Percentiles rank a stretch among this genome's conserved stretches.
Conservation (phyloP, 2,329 filamentous ascomycete genomes). For the Capronia americana region DNA sequence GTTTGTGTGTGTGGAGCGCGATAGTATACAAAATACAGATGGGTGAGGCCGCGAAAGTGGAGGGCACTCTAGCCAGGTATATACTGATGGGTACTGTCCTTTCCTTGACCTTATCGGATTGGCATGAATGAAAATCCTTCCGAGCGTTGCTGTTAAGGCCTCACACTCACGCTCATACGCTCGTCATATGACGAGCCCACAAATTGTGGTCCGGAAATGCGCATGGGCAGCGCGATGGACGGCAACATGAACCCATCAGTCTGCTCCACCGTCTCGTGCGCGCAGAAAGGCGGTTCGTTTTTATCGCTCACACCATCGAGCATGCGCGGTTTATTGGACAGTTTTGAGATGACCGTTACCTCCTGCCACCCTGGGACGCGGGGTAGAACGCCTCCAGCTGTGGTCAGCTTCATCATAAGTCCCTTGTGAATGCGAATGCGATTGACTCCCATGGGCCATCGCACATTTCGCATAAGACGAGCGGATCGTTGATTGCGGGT, state of each 20-base stretch:
- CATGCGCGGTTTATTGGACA: slow-evolving; percentile 1
- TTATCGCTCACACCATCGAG: slow-evolving; percentile 1
- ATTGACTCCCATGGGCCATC: neutral
- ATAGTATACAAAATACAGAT: no score
- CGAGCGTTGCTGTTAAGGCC: slow-evolving; percentile 4
- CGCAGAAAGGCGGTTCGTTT: neutral
- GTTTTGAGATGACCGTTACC: neutral
- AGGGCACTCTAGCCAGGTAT: neutral
- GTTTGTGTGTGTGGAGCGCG: no score
- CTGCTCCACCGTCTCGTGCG: slow-evolving; percentile 14
- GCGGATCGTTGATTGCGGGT: neutral
- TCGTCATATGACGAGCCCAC: slow-evolving; percentile 20
- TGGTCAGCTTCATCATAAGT: slow-evolving; percentile 25
- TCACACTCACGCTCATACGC: neutral
- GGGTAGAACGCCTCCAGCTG: slow-evolving; percentile 8
- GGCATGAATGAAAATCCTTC: neutral
- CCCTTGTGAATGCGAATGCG: slow-evolving; percentile 4
- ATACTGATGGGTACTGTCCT: neutral
- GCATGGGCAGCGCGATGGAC: neutral
- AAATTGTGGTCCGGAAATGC: slow-evolving; percentile 14
- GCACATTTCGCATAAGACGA: neutral
- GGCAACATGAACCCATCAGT: neutral
- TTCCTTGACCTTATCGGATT: neutral
- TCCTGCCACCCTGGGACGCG: slow-evolving; percentile 7
- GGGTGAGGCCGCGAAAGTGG: neutral